These are phyloP conservation scores for Peterozyma xylosa DNA, from an alignment of 805 yeast genomes.

Conservation along the genomic window DNA sequence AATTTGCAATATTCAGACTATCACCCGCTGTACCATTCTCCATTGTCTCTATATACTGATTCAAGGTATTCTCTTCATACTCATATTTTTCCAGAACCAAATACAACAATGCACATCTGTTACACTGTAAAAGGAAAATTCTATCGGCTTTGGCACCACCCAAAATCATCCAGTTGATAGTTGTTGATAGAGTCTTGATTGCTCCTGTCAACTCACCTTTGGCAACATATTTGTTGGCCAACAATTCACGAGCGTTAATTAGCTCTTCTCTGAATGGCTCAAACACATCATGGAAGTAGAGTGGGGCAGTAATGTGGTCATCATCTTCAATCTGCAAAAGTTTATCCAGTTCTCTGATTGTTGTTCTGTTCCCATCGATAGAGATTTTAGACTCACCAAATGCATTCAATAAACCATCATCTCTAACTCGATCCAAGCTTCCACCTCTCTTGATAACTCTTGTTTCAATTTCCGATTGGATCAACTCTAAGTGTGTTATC, in stretches of 20 bases:
- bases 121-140: constrained; percentile 56
- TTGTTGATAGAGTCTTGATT: constrained; percentile 48
- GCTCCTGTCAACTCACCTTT: constrained; percentile 59
- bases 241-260: constrained; percentile 68
- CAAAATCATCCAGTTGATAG: constrained; percentile 66
- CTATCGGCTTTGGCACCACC: constrained; percentile 64
- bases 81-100: constrained; percentile 61
- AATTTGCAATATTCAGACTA: too few relatives aligned
- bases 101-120: constrained; percentile 62
- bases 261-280: constrained; percentile 72
- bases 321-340: too few relatives aligned
- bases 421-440: too few relatives aligned
- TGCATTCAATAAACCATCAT: too few relatives aligned
- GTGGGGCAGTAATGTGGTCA: too few relatives aligned
- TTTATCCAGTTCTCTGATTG: too few relatives aligned
- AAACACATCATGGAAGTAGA: constrained; percentile 37
- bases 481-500: background rate
- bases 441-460: background rate
- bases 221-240: constrained; percentile 61
- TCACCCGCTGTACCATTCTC: too few relatives aligned
- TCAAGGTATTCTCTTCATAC: constrained; percentile 29
- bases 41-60: constrained; percentile 1
- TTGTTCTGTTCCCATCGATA: too few relatives aligned
- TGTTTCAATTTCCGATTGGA: background rate
- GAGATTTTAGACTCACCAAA: too few relatives aligned